Evolutionary conservation across 805 yeast species (phyloP).

Genomic region (Metschnikowia kofuensis): DNA sequence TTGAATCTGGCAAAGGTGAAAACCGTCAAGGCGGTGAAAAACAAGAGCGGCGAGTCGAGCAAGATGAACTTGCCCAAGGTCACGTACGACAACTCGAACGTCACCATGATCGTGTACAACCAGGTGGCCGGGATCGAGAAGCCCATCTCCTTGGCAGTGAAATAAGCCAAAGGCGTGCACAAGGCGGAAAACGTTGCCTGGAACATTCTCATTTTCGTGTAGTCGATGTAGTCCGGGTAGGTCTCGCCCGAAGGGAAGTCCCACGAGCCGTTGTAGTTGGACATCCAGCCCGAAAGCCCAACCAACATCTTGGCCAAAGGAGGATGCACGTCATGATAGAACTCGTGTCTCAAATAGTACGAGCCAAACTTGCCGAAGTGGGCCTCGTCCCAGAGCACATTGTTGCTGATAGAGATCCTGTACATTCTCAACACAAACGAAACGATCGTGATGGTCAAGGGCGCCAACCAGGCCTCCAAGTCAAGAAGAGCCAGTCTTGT

Average conservation of each 20-base stretch:
- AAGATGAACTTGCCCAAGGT: constrained; percentile 86
- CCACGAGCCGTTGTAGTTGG: constrained; percentile 86
- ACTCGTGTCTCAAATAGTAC: constrained; percentile 72
- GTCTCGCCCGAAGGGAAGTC: constrained; percentile 78
- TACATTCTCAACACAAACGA: constrained; percentile 76
- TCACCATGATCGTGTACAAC: constrained; percentile 75
- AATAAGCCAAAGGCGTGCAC: constrained; percentile 85
- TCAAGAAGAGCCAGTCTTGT: constrained; percentile 21
- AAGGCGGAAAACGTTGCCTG: constrained; percentile 81
- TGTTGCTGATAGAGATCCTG: constrained; percentile 61
- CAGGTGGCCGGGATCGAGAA: constrained; percentile 69
- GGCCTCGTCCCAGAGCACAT: constrained; percentile 87
- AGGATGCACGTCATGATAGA: constrained; percentile 85
- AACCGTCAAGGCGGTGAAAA: constrained; percentile 84
- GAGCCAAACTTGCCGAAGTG: constrained; percentile 88
- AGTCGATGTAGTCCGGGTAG: constrained; percentile 78
- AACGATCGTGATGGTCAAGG: constrained; percentile 62
- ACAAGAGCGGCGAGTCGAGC: constrained; percentile 85
- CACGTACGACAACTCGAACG: constrained; percentile 78
- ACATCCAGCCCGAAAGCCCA: constrained; percentile 73
- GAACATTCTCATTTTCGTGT: constrained; percentile 81
- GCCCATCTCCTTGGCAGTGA: constrained; percentile 73
- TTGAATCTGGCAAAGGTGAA: constrained; percentile 72
- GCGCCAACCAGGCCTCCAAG: constrained; percentile 44
- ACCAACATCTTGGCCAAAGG: constrained; percentile 81